Evolutionary conservation across 768 basidiomycete species (phyloP).

Genomic region (Lactarius akahatsu): DNA sequence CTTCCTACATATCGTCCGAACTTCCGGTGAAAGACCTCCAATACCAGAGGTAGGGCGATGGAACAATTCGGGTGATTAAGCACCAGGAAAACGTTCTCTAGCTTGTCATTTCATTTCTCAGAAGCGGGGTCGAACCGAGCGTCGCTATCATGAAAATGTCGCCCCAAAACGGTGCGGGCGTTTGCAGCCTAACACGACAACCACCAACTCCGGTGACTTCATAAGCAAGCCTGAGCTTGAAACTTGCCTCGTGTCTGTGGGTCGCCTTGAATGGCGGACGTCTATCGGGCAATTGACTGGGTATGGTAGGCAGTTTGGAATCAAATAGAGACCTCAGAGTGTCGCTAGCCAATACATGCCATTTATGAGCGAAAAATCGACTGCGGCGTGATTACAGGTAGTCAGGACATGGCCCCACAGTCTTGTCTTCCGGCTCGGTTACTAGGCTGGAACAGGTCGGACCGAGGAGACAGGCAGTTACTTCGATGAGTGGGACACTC

Average conservation of each 20-base stretch:
- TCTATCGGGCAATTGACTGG: conserved; percentile 51
- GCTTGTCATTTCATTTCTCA: neutral
- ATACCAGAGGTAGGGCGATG: too few relatives aligned
- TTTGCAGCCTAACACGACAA: conserved; percentile 41
- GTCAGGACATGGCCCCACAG: neutral
- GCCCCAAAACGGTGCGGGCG: neutral
- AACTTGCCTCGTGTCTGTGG: conserved; percentile 60
- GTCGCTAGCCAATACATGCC: neutral
- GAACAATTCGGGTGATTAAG: neutral
- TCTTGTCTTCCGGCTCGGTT: neutral
- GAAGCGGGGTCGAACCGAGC: conserved; percentile 3
- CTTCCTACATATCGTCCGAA: neutral
- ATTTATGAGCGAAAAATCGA: neutral
- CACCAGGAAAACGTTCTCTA: neutral
- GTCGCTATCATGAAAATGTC: neutral
- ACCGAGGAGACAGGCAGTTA: neutral
- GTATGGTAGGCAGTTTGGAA: neutral
- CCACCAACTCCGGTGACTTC: conserved; percentile 34
- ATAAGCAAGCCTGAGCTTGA: neutral
- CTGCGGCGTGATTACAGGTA: neutral
- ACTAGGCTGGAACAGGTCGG: neutral
- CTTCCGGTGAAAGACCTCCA: neutral
- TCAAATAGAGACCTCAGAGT: neutral
- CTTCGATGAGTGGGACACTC: neutral
- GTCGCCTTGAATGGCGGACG: conserved; percentile 67